phyloP scores from a whole-genome alignment of 2,329 filamentous ascomycete species.

The Diaporthe citriasiana region DNA sequence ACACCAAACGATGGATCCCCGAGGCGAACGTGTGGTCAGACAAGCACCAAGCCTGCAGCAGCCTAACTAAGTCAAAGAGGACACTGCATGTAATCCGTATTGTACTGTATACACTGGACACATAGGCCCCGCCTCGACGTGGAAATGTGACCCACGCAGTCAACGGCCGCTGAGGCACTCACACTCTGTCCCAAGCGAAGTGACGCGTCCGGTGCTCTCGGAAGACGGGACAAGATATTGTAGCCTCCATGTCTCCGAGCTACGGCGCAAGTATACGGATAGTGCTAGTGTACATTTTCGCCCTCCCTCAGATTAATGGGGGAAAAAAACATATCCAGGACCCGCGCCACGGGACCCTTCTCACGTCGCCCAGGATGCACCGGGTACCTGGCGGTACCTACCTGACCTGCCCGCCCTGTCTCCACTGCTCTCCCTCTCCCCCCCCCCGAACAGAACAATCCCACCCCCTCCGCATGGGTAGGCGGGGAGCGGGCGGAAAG shows the following conservation, averaged over 20 bases:
- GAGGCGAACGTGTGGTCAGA: background rate
- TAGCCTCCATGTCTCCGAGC: background rate
- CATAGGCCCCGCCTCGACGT: background rate
- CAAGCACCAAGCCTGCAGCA: no score
- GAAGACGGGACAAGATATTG: background rate
- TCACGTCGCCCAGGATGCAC: background rate
- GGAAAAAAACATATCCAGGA: background rate
- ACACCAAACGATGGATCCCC: background rate
- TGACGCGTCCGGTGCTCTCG: slow-evolving; percentile 3
- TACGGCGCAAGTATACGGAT: background rate
- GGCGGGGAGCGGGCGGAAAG: background rate
- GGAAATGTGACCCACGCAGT: background rate
- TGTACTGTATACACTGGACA: background rate
- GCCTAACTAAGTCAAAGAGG: no score
- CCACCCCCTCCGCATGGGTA: background rate
- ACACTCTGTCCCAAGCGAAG: slow-evolving; percentile 13
- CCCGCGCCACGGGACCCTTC: no score
- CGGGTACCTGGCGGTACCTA: slow-evolving; percentile 6
- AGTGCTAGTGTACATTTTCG: background rate
- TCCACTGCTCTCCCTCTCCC: background rate
- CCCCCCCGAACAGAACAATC: background rate
- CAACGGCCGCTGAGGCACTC: background rate
- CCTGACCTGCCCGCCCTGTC: background rate
- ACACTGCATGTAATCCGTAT: no score
- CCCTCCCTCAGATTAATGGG: background rate